A percentile compares a stretch with the other conserved stretches of the same genome.
These are phyloP conservation scores for Candida sithepensis DNA, from an alignment of 805 yeast species.

Conservation along the genomic window DNA sequence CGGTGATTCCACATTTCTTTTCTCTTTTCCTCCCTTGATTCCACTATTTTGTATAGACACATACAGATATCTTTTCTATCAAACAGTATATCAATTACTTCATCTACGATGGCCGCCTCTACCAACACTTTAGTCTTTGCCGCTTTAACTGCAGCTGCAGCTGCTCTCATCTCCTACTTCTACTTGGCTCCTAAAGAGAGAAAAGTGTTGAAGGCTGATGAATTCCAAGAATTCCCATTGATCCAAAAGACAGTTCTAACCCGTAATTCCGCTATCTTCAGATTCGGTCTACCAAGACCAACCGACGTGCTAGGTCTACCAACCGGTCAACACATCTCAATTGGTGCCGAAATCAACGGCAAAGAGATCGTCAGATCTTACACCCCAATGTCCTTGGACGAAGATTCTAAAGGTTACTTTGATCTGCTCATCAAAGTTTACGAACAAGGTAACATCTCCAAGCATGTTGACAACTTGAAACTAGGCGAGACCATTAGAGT, in stretches of 20 bases:
- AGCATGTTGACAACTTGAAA: conserved; percentile 62
- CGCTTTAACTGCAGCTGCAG: conserved; percentile 21
- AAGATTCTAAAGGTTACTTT: conserved; percentile 71
- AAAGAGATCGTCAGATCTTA: conserved; percentile 82
- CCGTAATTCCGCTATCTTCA: conserved; percentile 79
- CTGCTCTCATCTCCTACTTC: conserved; percentile 18
- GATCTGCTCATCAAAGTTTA: conserved; percentile 85
- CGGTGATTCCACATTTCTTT: no score
- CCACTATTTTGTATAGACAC: no score
- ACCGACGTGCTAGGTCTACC: conserved; percentile 82
- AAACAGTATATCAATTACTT: no score
- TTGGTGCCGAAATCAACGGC: conserved; percentile 71
- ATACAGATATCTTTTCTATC: no score
- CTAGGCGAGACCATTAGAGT: conserved; percentile 77
- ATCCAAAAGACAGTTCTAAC: conserved; percentile 70
- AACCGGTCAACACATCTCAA: conserved; percentile 89
- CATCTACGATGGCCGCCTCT: background rate
- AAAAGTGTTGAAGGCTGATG: conserved; percentile 59
- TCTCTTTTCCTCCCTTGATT: no score
- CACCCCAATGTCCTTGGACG: conserved; percentile 82
- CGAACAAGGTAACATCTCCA: conserved; percentile 81
- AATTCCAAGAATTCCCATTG: conserved; percentile 76
- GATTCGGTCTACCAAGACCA: conserved; percentile 76
- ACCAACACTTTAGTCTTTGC: conserved; percentile 13
- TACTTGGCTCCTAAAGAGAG: conserved; percentile 24